Percentiles rank a stretch among this genome's conserved stretches.
phyloP scores from a whole-genome alignment of 202 grass and related monocot genomes.

The Elaeis oleifera region DNA sequence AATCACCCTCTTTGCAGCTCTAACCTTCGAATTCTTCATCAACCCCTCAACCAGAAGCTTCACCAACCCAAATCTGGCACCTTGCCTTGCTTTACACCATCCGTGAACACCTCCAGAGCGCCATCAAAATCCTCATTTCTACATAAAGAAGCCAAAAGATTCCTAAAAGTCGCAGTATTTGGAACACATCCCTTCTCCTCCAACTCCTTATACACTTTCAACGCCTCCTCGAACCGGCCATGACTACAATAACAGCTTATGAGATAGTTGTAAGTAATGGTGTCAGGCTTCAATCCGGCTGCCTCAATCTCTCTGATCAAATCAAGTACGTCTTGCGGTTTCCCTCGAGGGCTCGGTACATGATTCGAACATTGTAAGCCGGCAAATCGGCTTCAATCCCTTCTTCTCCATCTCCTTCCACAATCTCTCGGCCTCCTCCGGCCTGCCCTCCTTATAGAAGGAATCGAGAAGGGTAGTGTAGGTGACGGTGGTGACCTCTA shows the following conservation, averaged over 20 bases:
- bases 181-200: slow-evolving; percentile 31
- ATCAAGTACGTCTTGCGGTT: slow-evolving; percentile 33
- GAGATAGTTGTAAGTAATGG: slow-evolving; percentile 67
- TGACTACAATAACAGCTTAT: slow-evolving; percentile 44
- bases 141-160: slow-evolving; percentile 36
- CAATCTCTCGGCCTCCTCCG: slow-evolving; percentile 34
- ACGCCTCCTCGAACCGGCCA: slow-evolving; percentile 43
- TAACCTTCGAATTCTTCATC: slow-evolving; percentile 36
- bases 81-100: slow-evolving; percentile 42
- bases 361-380: slow-evolving; percentile 54
- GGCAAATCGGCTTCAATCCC: slow-evolving; percentile 33
- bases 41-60: slow-evolving; percentile 54
- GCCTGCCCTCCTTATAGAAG: slow-evolving; percentile 33
- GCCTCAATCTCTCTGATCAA: slow-evolving; percentile 52
- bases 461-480: slow-evolving; percentile 65
- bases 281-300: slow-evolving; percentile 38
- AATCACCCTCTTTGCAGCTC: slow-evolving; percentile 39
- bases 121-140: slow-evolving; percentile 41
- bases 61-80: slow-evolving; percentile 40
- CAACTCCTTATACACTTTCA: slow-evolving; percentile 36
- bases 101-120: slow-evolving; percentile 43
- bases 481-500: slow-evolving; percentile 33
- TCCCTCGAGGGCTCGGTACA: slow-evolving; percentile 13
- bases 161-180: slow-evolving; percentile 42
- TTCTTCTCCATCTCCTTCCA: slow-evolving; percentile 66